A percentile compares a stretch with the other conserved stretches of the same genome.
phyloP scores from a whole-genome alignment of 352 stramenopile species.

The Phytopythium chamaehyphon region DNA sequence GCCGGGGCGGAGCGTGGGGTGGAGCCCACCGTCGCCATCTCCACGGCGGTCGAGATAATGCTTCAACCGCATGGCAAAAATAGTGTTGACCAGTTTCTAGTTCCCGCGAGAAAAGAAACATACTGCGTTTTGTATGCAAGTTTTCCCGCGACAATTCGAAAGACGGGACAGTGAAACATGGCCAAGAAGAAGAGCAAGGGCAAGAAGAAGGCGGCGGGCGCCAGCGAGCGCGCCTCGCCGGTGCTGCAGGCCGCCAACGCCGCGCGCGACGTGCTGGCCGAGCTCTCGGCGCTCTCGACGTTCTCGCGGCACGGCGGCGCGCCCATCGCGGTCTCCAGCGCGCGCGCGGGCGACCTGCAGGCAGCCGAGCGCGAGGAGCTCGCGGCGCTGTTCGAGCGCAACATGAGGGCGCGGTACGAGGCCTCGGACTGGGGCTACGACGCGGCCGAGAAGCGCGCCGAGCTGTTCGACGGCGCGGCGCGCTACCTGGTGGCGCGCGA shows the following conservation, averaged over 20 bases:
- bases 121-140: too few species aligned
- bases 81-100: too few species aligned
- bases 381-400: slow-evolving; percentile 82
- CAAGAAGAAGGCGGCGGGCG: slow-evolving; percentile 9
- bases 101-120: background rate
- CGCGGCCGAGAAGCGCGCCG: slow-evolving; percentile 66
- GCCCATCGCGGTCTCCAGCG: slow-evolving; percentile 32
- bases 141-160: slow-evolving; percentile 3
- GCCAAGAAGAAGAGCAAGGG: slow-evolving; percentile 20
- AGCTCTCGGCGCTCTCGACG: slow-evolving; percentile 53
- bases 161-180: slow-evolving; percentile 10
- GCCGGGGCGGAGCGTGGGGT: background rate
- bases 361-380: slow-evolving; percentile 29
- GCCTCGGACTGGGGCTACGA: slow-evolving; percentile 90
- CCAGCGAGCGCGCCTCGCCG: slow-evolving; percentile 5
- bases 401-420: slow-evolving; percentile 91
- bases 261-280: slow-evolving; percentile 46
- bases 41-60: too few species aligned
- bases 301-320: slow-evolving; percentile 51
- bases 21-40: too few species aligned
- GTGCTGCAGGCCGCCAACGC: slow-evolving; percentile 50
- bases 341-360: slow-evolving; percentile 33
- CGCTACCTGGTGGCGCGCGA: slow-evolving; percentile 78
- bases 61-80: too few species aligned
- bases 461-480: slow-evolving; percentile 84